Percentiles rank a stretch among this genome's conserved stretches.
Evolutionary conservation across 2,329 filamentous ascomycete genomes (phyloP).

Genomic region (Botrytis galanthina): DNA sequence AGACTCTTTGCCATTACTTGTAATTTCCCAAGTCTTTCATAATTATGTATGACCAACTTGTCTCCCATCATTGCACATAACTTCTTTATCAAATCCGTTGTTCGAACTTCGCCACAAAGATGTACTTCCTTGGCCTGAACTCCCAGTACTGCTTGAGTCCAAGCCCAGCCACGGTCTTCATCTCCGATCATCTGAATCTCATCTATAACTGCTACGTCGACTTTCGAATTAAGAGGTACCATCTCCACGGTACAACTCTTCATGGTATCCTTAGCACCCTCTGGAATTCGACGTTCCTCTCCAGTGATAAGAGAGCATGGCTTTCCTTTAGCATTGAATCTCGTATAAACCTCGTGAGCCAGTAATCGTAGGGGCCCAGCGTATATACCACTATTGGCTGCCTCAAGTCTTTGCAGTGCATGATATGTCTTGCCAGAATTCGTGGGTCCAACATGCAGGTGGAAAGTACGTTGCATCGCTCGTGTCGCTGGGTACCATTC

Average conservation of each 20-base stretch:
- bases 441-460: constrained; percentile 93
- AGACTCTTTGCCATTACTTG: constrained; percentile 58
- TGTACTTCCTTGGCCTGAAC: constrained; percentile 86
- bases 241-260: constrained; percentile 95
- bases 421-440: constrained; percentile 99
- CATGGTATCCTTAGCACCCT: constrained; percentile 57
- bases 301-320: constrained; percentile 82
- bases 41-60: constrained; percentile 75
- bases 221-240: constrained; percentile 49
- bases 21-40: constrained; percentile 79
- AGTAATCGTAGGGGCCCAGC: constrained; percentile 85
- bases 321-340: constrained; percentile 75
- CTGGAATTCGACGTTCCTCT: constrained; percentile 76
- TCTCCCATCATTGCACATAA: constrained; percentile 80
- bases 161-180: constrained; percentile 79
- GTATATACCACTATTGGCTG: constrained; percentile 75
- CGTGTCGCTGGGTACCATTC: constrained; percentile 92
- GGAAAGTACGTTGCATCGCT: constrained; percentile 74
- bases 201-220: constrained; percentile 92
- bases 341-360: constrained; percentile 91
- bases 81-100: constrained; percentile 73
- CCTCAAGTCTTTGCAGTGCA: constrained; percentile 80
- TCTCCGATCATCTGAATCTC: constrained; percentile 98
- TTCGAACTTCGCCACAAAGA: constrained; percentile 85
- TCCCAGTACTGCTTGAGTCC: constrained; percentile 88